Base-by-base conservation (phyloP, 1,139 yeast genomes). In the Sugiyamaella paludigena region DNA sequence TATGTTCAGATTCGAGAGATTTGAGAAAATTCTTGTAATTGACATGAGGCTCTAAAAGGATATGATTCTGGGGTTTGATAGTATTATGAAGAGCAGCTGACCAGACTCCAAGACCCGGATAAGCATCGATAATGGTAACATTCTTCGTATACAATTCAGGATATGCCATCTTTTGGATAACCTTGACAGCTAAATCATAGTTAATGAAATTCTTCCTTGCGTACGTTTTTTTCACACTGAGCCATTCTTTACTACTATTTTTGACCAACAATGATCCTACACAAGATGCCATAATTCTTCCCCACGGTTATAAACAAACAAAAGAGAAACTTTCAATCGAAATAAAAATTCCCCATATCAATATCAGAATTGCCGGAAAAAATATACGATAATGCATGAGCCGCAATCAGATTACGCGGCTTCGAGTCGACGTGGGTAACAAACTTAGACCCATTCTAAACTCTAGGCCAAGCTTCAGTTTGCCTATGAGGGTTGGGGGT, bases 41-140 rank as follows among this genome's bases (percentile, higher is more conserved):
- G n/a, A 69, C 67, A 33, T 76, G 70, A 11, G 76, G 70, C 50
- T 82, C 88, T 58, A 85, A 66, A 13, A 86, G 56, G 1, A 83
- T 61, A 60, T 87, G 89, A 32, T 73, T 78, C 45, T 72, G 65
- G 0, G 95, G 95, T 40, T 75, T 68, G 37, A 83, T 65, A 39
- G 72, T 75, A 47, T 79, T 72, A 62, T 84, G 76, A 29, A 87
- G 63, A 64, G 80, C 79, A 4, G 71, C 65, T 1, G 68, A 58
- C 63, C 69, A 46, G 73, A 71, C 63, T 1, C 70, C 70, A 7
- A 55, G 48, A 10, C 67, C 84, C 0, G 88, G 75, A 60, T 83
- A 83, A 12, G 81, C 74, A 58, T 87, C 95, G 6, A 87, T 61
- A 2, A 87, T 77, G 48, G 84, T 80, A 13, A 83, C 69, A 15